Conservation (phyloP, 495 filamentous ascomycete species). For the Coniosporium apollinis region DNA sequence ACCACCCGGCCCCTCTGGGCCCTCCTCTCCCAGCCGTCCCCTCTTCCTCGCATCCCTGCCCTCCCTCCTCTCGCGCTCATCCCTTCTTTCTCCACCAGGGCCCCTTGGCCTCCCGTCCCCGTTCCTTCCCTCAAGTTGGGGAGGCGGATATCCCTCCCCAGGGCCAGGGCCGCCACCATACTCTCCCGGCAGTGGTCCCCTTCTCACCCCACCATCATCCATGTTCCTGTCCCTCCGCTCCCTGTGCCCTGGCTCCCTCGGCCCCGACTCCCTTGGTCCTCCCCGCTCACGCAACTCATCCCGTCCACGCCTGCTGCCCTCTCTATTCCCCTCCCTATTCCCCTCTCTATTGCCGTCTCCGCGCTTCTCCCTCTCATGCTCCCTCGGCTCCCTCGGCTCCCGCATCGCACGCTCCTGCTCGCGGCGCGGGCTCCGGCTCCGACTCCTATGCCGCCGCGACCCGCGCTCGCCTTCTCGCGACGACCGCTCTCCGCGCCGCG, state of each 20-base stretch:
- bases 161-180: background rate
- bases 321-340: background rate
- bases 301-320: background rate
- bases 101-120: slow-evolving; percentile 5
- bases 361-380: background rate
- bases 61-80: background rate
- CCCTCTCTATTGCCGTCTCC: background rate
- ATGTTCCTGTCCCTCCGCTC: too few species aligned
- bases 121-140: slow-evolving; percentile 2
- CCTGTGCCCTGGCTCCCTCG: background rate
- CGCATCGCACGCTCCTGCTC: too few species aligned
- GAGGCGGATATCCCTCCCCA: slow-evolving; percentile 3
- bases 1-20: slow-evolving; percentile 1
- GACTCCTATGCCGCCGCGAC: background rate
- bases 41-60: slow-evolving; percentile 9
- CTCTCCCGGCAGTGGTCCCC: background rate
- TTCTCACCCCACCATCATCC: background rate
- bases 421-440: background rate
- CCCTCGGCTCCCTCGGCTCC: background rate
- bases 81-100: slow-evolving; percentile 1
- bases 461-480: background rate
- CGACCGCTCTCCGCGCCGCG: background rate
- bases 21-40: slow-evolving; percentile 5
- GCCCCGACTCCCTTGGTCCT: background rate
- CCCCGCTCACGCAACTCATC: background rate